Evolutionary conservation across 1,284 basidiomycete genomes (phyloP).

Genomic region (Trichosporon inkin): DNA sequence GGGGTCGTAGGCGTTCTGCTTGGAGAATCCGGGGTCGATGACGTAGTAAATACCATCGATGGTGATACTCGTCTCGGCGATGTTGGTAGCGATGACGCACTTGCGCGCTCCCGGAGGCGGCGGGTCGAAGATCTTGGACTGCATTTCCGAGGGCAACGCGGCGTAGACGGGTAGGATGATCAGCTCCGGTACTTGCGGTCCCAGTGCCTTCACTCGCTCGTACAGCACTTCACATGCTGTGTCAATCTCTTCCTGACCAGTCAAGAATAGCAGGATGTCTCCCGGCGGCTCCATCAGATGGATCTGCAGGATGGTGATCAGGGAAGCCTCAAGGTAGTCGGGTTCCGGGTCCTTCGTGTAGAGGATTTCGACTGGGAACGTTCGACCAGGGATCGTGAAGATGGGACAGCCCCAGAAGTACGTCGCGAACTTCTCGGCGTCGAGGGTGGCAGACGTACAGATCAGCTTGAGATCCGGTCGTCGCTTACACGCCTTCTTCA

Average conservation of each 20-base stretch:
- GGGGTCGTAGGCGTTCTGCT: slow-evolving; percentile 98
- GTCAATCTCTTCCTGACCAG: slow-evolving; percentile 98
- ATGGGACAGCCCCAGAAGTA: slow-evolving; percentile 99
- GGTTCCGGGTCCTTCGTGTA: slow-evolving; percentile 98
- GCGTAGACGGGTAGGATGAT: slow-evolving; percentile 97
- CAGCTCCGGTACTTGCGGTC: slow-evolving; percentile 93
- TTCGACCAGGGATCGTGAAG: slow-evolving; percentile 98
- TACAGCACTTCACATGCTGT: slow-evolving; percentile 94
- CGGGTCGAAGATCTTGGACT: slow-evolving; percentile 95
- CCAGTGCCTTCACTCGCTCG: slow-evolving; percentile 96
- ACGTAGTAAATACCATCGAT: slow-evolving; percentile 99
- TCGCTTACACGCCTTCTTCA: slow-evolving; percentile 94
- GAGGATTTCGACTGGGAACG: slow-evolving; percentile 94
- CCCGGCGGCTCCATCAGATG: slow-evolving; percentile 96
- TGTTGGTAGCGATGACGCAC: slow-evolving; percentile 97
- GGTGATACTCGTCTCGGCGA: slow-evolving; percentile 96
- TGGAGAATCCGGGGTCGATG: slow-evolving; percentile 96
- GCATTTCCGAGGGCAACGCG: slow-evolving; percentile 93
- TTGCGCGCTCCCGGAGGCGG: slow-evolving; percentile 94
- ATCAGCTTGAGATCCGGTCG: slow-evolving; percentile 95
- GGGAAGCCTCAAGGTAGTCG: slow-evolving; percentile 96
- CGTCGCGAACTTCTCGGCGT: slow-evolving; percentile 97
- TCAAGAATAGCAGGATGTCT: slow-evolving; percentile 93
- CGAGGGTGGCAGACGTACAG: slow-evolving; percentile 97
- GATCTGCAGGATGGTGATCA: slow-evolving; percentile 99